phyloP scores from a whole-genome alignment of 1,284 basidiomycete species.

The Sporisorium reilianum region DNA sequence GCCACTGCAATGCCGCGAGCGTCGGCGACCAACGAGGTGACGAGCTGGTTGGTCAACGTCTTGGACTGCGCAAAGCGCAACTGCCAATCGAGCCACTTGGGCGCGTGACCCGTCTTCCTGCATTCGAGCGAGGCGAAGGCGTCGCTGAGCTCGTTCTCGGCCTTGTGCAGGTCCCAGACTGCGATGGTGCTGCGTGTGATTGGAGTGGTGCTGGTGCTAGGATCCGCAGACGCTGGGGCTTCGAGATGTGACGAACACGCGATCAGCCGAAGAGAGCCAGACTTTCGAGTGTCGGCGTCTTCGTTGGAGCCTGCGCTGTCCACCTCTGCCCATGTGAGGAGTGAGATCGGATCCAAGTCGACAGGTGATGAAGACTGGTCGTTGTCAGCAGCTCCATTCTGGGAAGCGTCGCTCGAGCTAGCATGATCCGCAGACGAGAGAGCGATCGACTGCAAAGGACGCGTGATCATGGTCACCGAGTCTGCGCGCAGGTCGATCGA shows the following conservation, averaged over 20 bases:
- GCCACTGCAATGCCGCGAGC: slow-evolving; percentile 16
- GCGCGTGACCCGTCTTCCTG: slow-evolving; percentile 34
- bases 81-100: slow-evolving; percentile 44
- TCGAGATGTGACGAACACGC: slow-evolving; percentile 25
- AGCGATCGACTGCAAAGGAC: slow-evolving; percentile 33
- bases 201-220: not conserved
- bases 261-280: slow-evolving; percentile 19
- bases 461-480: slow-evolving; percentile 38
- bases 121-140: slow-evolving; percentile 50
- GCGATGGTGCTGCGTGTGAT: slow-evolving; percentile 34
- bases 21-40: slow-evolving; percentile 31
- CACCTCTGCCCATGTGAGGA: slow-evolving; percentile 34
- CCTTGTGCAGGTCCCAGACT: slow-evolving; percentile 33
- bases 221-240: slow-evolving; percentile 1
- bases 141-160: slow-evolving; percentile 42
- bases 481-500: slow-evolving; percentile 34
- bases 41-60: slow-evolving; percentile 16
- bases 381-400: not conserved
- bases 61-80: slow-evolving; percentile 21
- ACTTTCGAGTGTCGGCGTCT: slow-evolving; percentile 2
- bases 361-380: not conserved
- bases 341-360: slow-evolving; percentile 4
- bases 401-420: not conserved
- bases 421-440: slow-evolving; percentile 13
- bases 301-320: slow-evolving; percentile 1